Conservation (phyloP, 2,329 filamentous ascomycete genomes). For the Aphanocladium album region DNA sequence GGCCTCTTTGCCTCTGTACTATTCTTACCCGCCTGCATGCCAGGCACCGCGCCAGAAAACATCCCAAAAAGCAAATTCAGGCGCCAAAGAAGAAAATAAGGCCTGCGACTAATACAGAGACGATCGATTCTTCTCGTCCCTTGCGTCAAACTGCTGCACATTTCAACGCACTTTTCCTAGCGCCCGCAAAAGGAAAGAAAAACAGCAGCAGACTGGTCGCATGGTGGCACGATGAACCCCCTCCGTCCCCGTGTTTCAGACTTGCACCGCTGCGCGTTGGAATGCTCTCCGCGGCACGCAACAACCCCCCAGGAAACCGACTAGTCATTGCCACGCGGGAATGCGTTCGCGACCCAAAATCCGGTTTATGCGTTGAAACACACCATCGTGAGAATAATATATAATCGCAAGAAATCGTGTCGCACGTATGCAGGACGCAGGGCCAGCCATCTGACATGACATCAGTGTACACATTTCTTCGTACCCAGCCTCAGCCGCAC, state of each 20-base stretch:
- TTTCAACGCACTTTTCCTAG: not conserved
- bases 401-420: not conserved
- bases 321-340: not conserved
- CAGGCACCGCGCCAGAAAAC: not conserved
- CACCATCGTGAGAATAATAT: not conserved
- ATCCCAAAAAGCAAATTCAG: not conserved
- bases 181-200: not conserved
- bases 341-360: not conserved
- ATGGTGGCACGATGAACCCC: conserved; percentile 2
- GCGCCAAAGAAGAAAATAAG: not conserved
- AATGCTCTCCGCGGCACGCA: not conserved
- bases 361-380: not conserved
- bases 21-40: not conserved
- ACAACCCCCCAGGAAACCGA: not conserved
- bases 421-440: no score
- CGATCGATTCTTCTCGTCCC: not conserved
- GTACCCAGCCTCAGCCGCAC: no score
- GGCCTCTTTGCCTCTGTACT: not conserved
- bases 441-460: no score
- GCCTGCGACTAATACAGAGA: not conserved
- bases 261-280: not conserved
- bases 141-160: not conserved
- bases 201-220: not conserved
- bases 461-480: no score
- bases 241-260: conserved; percentile 9